These are phyloP conservation scores for Cryptosporidium felis DNA, from an alignment of 169 alveolate genomes.

Conservation along the genomic window DNA sequence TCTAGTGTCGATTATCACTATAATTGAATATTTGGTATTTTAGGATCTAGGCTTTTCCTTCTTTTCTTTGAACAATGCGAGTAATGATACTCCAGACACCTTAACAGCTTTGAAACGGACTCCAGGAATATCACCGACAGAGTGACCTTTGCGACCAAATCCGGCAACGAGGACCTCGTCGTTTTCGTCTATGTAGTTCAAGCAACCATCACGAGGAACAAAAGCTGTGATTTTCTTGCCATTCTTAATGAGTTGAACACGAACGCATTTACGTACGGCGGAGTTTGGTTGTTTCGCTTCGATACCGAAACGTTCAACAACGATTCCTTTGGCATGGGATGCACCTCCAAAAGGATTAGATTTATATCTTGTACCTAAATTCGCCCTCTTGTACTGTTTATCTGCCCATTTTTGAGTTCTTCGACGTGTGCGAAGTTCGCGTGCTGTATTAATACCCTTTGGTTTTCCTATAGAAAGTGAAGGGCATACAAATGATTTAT, in stretches of 20 bases:
- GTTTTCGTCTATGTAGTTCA: conserved; percentile 98
- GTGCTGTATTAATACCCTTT: conserved; percentile 97
- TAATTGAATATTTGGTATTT: conserved; percentile 28
- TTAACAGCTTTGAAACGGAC: conserved; percentile 99
- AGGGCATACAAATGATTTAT: too few species aligned
- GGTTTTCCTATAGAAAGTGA: conserved; percentile 89
- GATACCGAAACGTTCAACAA: conserved; percentile 97
- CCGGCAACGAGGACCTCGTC: conserved; percentile 99
- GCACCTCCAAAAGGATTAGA: conserved; percentile 98
- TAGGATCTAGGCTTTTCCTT: conserved; percentile 96
- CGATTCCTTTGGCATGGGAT: conserved; percentile 99
- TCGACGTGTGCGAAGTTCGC: conserved; percentile 96
- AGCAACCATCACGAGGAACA: conserved; percentile 99
- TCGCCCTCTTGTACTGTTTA: conserved; percentile 95
- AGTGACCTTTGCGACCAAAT: conserved; percentile 99
- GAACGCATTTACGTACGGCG: conserved; percentile 99
- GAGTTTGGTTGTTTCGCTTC: conserved; percentile 99
- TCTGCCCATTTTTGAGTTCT: conserved; percentile 98
- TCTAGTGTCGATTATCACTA: too few species aligned
- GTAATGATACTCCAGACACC: conserved; percentile 95
- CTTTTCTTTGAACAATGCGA: conserved; percentile 96
- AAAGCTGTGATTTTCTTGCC: conserved; percentile 99
- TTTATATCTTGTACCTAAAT: conserved; percentile 95
- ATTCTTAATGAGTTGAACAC: conserved; percentile 98
- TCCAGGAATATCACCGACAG: conserved; percentile 99